Percentiles rank a stretch among this genome's conserved stretches.
Conservation (phyloP, 2,329 filamentous ascomycete species). For the Fusarium sp. region DNA sequence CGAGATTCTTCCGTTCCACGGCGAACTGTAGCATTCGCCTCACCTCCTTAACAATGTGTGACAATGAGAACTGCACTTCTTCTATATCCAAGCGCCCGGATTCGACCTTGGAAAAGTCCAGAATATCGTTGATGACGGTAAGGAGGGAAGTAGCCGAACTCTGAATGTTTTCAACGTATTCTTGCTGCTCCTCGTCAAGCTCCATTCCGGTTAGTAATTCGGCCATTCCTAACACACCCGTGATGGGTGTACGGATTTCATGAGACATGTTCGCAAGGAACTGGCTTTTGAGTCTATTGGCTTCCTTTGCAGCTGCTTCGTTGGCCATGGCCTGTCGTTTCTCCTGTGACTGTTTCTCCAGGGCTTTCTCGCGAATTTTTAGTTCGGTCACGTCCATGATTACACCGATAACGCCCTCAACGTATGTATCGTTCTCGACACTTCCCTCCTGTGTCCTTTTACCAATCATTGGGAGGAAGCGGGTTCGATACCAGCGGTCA, state of each 20-base stretch:
- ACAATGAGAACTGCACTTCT: conserved; percentile 81
- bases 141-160: conserved; percentile 82
- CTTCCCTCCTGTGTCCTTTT: conserved; percentile 63
- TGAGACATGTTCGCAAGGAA: conserved; percentile 86
- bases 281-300: conserved; percentile 80
- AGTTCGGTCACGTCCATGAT: conserved; percentile 82
- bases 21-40: conserved; percentile 89
- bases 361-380: conserved; percentile 56
- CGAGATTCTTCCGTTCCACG: conserved; percentile 80
- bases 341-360: conserved; percentile 71
- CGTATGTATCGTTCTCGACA: conserved; percentile 55
- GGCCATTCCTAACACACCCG: conserved; percentile 82
- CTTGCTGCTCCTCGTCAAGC: conserved; percentile 74
- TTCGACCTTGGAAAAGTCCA: conserved; percentile 89
- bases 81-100: conserved; percentile 80
- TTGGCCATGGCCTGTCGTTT: conserved; percentile 77
- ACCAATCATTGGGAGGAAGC: conserved; percentile 71
- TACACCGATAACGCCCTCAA: conserved; percentile 80
- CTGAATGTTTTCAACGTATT: conserved; percentile 81
- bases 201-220: conserved; percentile 76
- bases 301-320: conserved; percentile 81
- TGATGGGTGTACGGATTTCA: conserved; percentile 80
- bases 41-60: conserved; percentile 78
- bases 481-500: conserved; percentile 74
- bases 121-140: conserved; percentile 89